Base-by-base conservation (phyloP, 2,329 filamentous ascomycete species). In the Dothideomycetes sp. region DNA sequence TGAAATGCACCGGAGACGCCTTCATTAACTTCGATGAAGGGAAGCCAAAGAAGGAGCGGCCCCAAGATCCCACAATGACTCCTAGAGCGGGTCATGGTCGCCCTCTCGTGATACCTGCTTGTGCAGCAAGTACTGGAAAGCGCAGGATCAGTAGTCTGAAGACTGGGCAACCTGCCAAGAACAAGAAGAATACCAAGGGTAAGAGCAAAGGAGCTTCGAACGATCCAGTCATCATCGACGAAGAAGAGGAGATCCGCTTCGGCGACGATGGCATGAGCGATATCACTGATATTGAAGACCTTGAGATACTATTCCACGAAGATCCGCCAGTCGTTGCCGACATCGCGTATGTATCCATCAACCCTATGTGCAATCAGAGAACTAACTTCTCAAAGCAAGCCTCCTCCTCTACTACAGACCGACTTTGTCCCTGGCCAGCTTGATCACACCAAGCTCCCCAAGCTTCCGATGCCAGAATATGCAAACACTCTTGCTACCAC, bases 361-460 rank as follows among this genome's bases (percentile, higher is more conserved):
- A n/a, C n/a, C n/a, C n/a, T n/a, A n/a, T n/a, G n/a, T n/a, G n/a
- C n/a, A n/a, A n/a, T n/a, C n/a, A n/a, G n/a, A n/a, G n/a, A n/a
- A n/a, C n/a, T n/a, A n/a, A n/a, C n/a, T n/a, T 43, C 35, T 32
- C 52, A 56, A 22, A 44, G 55, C 17, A 51, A 64, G 12, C 22
- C 22, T 27, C 16, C 34, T 19, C 34, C 34, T 27, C 19, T 34
- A n/a, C n/a, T n/a, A 4, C 17, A 32, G 37, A 79, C 73, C 0
- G 69, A 77, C 49, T 94, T 91, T 49, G 56, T 71, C 2, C 81
- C 85, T 0, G 82, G 81, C 1, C 67, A 64, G 0, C 65, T 94
- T 5, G 70, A 85, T 45, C 66, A 75, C 34, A 62, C 58, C 1
- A 70, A 62, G 0, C 65, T 94, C 4, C 77, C 77, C 0, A 69